Evolutionary conservation across 176 grass and related monocot species (phyloP), one percentile per base, ranked within the genome.

Genomic region (Rhipidocladum racemiflorum): DNA sequence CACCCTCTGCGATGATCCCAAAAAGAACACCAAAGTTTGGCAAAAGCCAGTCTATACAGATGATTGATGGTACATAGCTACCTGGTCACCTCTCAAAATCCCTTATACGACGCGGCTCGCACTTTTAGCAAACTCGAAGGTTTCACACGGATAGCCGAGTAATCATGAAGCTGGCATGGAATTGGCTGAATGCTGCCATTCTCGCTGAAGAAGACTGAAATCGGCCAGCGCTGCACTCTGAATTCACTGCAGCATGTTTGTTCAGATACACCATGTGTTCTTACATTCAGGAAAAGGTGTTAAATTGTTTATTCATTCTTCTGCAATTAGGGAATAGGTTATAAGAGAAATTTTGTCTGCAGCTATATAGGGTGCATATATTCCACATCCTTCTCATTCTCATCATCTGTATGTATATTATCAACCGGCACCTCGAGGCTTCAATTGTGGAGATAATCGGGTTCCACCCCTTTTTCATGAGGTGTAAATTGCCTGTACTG

Each of bases 11-110:
- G 88, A 97, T 17, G 95, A 94, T 42, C 71, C 96, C 9, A 93
- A 98, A 63, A 98, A 98, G 85, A 98, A 94, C 66, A 93, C 90
- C 6, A 91, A 93, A 65, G 59, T 80, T 75, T 95, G 92, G 92
- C 78, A 98, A 87, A 70, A 90, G 75, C 92, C 95, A 65, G 92
- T 95, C 86, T 90, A 90, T 81, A 87, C 80, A 29, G 89, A 89
- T 69, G 86, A 91, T 29, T 74, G 61, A 74, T 24, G 9, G 3
- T 66, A 49, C 15, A 21, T 65, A 20, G 27, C 15, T 43, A 21
- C 30, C 38, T 9, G 74, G 38, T 5, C 70, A 35, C 29, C 16
- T 77, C 74, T 28, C n/a, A 44, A 54, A 44, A 54, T 28, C 7
- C 61, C 15, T 76, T 21, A 43, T 69, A 15, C 8, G 43, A 61